Evolutionary conservation across 306 rosid species (phyloP).

Genomic region (Abrus pulchellus): DNA sequence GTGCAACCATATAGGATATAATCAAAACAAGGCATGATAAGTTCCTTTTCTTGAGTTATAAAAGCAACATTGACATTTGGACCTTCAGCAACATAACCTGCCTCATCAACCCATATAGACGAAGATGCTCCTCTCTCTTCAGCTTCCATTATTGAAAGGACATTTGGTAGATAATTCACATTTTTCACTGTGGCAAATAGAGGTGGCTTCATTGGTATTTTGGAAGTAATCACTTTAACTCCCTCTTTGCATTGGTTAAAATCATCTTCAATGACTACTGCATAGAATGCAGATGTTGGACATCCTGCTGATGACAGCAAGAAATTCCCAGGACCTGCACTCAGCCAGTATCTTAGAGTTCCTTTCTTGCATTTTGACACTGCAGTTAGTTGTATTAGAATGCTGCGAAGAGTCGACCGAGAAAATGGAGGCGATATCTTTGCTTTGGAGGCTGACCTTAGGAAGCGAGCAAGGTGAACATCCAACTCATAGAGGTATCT

Average conservation of each 20-base stretch:
- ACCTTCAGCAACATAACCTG: constrained; percentile 91
- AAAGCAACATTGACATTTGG: constrained; percentile 96
- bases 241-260: constrained; percentile 81
- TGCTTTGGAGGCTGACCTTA: constrained; percentile 83
- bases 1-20: constrained; percentile 82
- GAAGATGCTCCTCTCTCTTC: constrained; percentile 85
- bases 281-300: constrained; percentile 82
- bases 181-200: constrained; percentile 80
- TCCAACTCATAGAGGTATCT: constrained; percentile 89
- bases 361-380: constrained; percentile 82
- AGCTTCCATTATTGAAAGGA: constrained; percentile 82
- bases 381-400: constrained; percentile 80
- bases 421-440: constrained; percentile 72
- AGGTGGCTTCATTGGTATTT: constrained; percentile 76
- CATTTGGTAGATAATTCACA: constrained; percentile 94
- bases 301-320: constrained; percentile 70
- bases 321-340: constrained; percentile 95
- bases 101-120: constrained; percentile 88
- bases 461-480: constrained; percentile 81
- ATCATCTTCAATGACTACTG: constrained; percentile 75
- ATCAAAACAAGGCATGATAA: constrained; percentile 77
- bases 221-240: constrained; percentile 82
- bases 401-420: constrained; percentile 71
- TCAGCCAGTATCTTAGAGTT: constrained; percentile 83
- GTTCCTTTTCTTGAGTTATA: constrained; percentile 80